Conservation (phyloP, 352 stramenopile genomes). For the Pythium aquatile region DNA sequence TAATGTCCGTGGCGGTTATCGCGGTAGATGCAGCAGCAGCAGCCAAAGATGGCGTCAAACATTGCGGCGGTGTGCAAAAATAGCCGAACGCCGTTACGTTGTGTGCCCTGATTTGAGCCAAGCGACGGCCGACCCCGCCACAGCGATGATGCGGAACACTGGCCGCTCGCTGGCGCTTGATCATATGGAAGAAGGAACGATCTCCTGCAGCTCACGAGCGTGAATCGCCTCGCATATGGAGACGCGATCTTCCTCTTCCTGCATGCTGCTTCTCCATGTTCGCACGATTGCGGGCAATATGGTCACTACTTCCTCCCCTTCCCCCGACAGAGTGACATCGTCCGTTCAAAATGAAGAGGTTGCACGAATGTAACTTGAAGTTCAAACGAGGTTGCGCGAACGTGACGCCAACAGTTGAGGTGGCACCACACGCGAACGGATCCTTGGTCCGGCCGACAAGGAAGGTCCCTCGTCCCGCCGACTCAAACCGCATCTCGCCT, state of each 20-base stretch:
- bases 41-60: background rate
- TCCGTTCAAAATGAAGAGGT: background rate
- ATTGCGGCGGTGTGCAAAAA: background rate
- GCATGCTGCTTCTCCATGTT: background rate
- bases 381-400: conserved; percentile 13
- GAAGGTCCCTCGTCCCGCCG: background rate
- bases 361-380: conserved; percentile 23
- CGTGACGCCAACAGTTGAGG: conserved; percentile 1
- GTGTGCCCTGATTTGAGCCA: background rate
- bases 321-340: background rate
- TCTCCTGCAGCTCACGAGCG: no score
- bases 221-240: no score
- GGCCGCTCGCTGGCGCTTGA: background rate
- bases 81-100: background rate
- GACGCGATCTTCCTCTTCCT: background rate
- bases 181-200: no score
- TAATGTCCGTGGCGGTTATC: background rate
- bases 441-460: background rate
- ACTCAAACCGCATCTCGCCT: background rate
- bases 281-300: background rate
- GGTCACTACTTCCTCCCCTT: background rate
- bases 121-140: background rate
- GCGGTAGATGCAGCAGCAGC: background rate
- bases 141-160: background rate
- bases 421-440: conserved; percentile 9